Percentiles rank a stretch among this genome's conserved stretches.
Conservation (phyloP, 2,329 filamentous ascomycete species). For the Epicoccum sorghinum region DNA sequence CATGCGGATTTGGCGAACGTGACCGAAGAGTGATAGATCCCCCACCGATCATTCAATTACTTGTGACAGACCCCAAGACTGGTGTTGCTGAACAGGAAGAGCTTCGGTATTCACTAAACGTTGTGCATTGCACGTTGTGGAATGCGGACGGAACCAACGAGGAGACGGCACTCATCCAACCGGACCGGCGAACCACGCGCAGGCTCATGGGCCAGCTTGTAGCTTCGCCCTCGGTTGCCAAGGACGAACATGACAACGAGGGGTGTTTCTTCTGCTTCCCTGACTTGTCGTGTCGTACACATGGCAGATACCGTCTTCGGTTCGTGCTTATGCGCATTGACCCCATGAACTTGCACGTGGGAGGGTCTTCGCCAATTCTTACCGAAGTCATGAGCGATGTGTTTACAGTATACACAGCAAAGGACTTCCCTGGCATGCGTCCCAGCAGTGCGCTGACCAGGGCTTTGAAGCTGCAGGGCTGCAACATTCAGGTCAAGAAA, state of each 20-base stretch:
- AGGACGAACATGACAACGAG: slow-evolving; percentile 73
- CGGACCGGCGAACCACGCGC: slow-evolving; percentile 73
- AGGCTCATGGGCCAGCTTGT: slow-evolving; percentile 81
- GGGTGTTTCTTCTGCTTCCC: slow-evolving; percentile 88
- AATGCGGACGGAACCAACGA: slow-evolving; percentile 71
- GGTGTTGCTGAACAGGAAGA: slow-evolving; percentile 61
- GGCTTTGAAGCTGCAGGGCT: slow-evolving; percentile 76
- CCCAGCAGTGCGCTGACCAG: slow-evolving; percentile 77
- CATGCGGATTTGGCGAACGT: slow-evolving; percentile 82
- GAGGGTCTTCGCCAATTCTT: slow-evolving; percentile 56
- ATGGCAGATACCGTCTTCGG: slow-evolving; percentile 74
- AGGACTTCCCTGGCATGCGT: slow-evolving; percentile 85
- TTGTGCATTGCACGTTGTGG: slow-evolving; percentile 79
- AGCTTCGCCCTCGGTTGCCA: slow-evolving; percentile 75
- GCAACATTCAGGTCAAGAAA: slow-evolving; percentile 85
- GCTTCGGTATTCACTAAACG: slow-evolving; percentile 68
- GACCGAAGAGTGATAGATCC: slow-evolving; percentile 84
- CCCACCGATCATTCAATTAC: slow-evolving; percentile 79
- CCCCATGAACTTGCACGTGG: slow-evolving; percentile 62
- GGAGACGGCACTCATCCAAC: slow-evolving; percentile 70
- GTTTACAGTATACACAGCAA: slow-evolving; percentile 83
- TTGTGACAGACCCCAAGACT: slow-evolving; percentile 64
- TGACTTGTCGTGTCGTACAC: slow-evolving; percentile 78
- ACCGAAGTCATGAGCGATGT: slow-evolving; percentile 66
- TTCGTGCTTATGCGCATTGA: slow-evolving; percentile 78